Evolutionary conservation across 768 basidiomycete genomes (phyloP), one percentile per base, ranked within the genome.

Genomic region (Lactarius sanguifluus): DNA sequence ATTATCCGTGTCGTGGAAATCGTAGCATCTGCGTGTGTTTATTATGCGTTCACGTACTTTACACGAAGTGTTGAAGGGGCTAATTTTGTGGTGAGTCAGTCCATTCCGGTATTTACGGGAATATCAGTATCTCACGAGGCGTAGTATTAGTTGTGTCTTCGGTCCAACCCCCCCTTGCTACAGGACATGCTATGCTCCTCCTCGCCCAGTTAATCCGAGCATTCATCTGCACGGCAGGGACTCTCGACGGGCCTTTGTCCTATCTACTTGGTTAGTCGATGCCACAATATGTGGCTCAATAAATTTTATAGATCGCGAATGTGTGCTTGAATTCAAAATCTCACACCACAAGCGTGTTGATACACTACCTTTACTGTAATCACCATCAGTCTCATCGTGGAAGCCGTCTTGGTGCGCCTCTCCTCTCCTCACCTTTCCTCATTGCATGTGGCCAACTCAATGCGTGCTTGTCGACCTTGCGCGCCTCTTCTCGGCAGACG

Each of bases 241-340:
- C 59, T 3, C n/a, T 54, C 6, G n/a, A 6, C 7, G 59, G 58
- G 32, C n/a, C 61, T 9, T 25, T 34, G 13, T 4, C 12, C 9
- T 68, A 68, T 40, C 3, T 60, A 7, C 18, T 50, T 5, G 15
- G 56, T 34, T 6, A 47, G n/a, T 3, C 58, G 34, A 45, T 40
- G 20, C 67, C 67, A 56, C 23, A 10, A 28, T 28, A 28, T 28
- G 28, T 60, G 20, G 58, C 54, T 4, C 59, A 65, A 57, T 52
- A 60, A 32, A 0, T 56, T 28, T 45, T 68, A 3, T 68, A 65
- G 41, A n/a, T 68, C 38, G 59, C 64, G 0, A 68, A 68, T 34
- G 67, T 68, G 6, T 18, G 65, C 15, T 32, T 32, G 30, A 32
- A 4, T 16, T n/a, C 15, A 28, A 45, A 13, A 6, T 25, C 38